Base-by-base conservation (phyloP, 2,329 filamentous ascomycete genomes). In the Fusarium sp. region DNA sequence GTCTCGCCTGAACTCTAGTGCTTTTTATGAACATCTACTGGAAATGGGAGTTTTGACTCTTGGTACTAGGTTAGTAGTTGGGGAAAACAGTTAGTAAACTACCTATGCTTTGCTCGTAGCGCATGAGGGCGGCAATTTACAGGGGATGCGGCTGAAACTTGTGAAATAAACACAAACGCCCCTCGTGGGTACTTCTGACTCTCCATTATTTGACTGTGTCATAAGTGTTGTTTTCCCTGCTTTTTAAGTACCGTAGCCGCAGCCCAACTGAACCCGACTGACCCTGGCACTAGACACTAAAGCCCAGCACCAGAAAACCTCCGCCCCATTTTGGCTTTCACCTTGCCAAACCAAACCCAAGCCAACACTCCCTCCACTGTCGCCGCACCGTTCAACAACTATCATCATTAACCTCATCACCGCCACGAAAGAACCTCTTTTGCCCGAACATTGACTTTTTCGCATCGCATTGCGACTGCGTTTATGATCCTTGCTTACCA, bases 131-230 rank as follows among this genome's bases (percentile, higher is more conserved):
- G 47, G 50, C 54, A 56, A 52, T 53, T 53, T 53, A 53, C 56
- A 66, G 51, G 61, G 65, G 43, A 49, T 51, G 41, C 65, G 65
- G 56, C 65, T 68, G 65, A 68, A 68, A 68, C 65, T 47, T 55
- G 48, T 41, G 30, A 56, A 53, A 65, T 60, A 68, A 62, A 69
- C 66, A 69, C 44, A 68, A 48, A 67, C 65, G 51, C 65, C 61
- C 22, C 47, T 45, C 58, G 56, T 55, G 30, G 65, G 56, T 66
- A 68, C 65, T 65, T 68, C 13, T 43, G 49, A 41, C 23, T 44
- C 25, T 35, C 39, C 41, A 57, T 43, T n/a, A 33, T 54, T 43
- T 60, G 33, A 35, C 65, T 43, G 65, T 59, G 41, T 33, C 65
- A 54, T 51, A 46, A 40, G 49, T 39, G 43, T 33, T 48, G 47